Evolutionary conservation across 768 basidiomycete species (phyloP).

Genomic region (Boletus rubroflammeus): DNA sequence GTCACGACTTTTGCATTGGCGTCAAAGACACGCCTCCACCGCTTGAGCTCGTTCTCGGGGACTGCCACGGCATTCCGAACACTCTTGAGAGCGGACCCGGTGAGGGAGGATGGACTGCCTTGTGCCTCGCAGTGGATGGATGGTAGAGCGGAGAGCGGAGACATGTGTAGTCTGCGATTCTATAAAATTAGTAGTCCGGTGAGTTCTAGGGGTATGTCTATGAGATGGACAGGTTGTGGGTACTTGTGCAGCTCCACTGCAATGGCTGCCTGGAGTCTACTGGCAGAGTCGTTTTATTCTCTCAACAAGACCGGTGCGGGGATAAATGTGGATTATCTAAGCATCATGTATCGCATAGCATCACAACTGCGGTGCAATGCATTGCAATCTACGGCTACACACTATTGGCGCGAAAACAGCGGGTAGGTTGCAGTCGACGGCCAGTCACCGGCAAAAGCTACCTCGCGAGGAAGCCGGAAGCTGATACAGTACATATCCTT

Average conservation of each 20-base stretch:
- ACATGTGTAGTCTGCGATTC: conserved; percentile 32
- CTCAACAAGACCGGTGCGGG: conserved; percentile 21
- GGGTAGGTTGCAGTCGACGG: neutral
- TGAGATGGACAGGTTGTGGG: conserved; percentile 9
- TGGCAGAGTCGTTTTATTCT: conserved; percentile 4
- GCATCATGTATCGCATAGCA: conserved; percentile 33
- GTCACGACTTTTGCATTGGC: conserved; percentile 67
- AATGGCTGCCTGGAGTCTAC: conserved; percentile 7
- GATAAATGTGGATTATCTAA: conserved; percentile 34
- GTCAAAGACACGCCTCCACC: conserved; percentile 89
- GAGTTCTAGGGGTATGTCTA: conserved; percentile 36
- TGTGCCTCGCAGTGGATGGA: conserved; percentile 54
- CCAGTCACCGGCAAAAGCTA: conserved; percentile 33
- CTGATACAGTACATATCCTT: conserved; percentile 98
- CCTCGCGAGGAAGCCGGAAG: conserved; percentile 62
- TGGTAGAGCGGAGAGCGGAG: conserved; percentile 40
- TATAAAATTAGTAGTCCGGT: conserved; percentile 31
- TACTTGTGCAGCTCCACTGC: conserved; percentile 18
- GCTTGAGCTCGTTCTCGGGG: conserved; percentile 79
- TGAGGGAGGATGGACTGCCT: conserved; percentile 37
- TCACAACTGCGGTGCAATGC: neutral
- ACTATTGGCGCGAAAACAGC: neutral
- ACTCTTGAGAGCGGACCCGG: conserved; percentile 54
- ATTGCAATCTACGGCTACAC: neutral
- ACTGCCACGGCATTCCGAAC: conserved; percentile 67